A percentile compares a stretch with the other conserved stretches of the same genome.
These are phyloP conservation scores for Avena sativa DNA, from an alignment of 176 grass and related monocot species.

Conservation along the genomic window DNA sequence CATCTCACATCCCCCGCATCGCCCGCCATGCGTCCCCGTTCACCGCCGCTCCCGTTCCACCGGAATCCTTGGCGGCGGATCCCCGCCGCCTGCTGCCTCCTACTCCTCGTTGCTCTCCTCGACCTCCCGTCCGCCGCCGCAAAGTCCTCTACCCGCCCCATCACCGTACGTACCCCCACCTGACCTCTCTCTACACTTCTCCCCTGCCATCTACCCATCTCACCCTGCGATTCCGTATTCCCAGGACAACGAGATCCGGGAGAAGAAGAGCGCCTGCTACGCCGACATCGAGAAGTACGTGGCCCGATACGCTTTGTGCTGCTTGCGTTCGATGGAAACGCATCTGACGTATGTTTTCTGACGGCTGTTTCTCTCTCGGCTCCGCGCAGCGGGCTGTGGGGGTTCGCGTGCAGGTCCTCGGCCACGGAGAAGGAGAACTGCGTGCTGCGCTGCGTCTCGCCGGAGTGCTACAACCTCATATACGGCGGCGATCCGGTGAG, in stretches of 20 bases:
- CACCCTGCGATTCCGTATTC: not conserved
- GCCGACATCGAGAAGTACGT: slow-evolving; percentile 88
- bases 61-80: slow-evolving; percentile 22
- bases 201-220: not conserved
- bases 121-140: slow-evolving; percentile 45
- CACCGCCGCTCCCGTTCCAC: slow-evolving; percentile 25
- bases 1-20: not conserved
- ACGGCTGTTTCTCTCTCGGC: slow-evolving; percentile 9
- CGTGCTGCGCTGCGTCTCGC: slow-evolving; percentile 84
- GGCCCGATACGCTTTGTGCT: not conserved
- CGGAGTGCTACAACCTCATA: slow-evolving; percentile 77
- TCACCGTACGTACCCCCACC: slow-evolving; percentile 53
- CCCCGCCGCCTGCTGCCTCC: slow-evolving; percentile 26
- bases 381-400: slow-evolving; percentile 81
- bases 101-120: slow-evolving; percentile 49
- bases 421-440: slow-evolving; percentile 94
- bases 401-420: slow-evolving; percentile 77
- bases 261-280: slow-evolving; percentile 89
- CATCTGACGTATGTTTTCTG: slow-evolving; percentile 19
- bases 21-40: slow-evolving; percentile 44
- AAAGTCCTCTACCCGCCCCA: slow-evolving; percentile 72
- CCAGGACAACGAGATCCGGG: slow-evolving; percentile 80
- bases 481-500: slow-evolving; percentile 91
- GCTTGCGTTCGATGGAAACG: not conserved
- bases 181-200: not conserved